Evolutionary conservation across 345 rosid genomes (phyloP).

Genomic region (Heritiera littoralis): DNA sequence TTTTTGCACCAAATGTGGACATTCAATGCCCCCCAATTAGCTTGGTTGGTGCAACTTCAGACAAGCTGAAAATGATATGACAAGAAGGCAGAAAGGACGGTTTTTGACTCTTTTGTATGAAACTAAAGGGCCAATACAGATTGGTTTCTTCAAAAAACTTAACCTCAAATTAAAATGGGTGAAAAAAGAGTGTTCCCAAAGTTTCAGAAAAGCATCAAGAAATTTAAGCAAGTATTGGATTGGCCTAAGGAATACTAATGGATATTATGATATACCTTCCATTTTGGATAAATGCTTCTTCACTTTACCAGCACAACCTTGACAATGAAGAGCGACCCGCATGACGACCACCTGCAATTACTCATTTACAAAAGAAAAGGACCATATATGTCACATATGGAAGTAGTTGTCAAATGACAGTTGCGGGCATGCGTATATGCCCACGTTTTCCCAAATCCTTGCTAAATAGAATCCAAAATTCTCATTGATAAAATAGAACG

Average conservation of each 20-base stretch:
- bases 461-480: not conserved
- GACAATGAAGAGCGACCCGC: constrained; percentile 70
- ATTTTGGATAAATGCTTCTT: constrained; percentile 68
- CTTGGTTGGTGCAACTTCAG: not conserved
- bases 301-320: constrained; percentile 74
- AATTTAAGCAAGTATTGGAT: not conserved
- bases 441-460: not conserved
- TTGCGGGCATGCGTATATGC: not conserved
- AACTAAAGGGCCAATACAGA: not conserved
- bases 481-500: not conserved
- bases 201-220: not conserved
- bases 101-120: not conserved
- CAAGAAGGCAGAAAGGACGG: not conserved
- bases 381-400: not conserved
- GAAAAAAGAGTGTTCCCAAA: not conserved
- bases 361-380: not conserved
- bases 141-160: not conserved
- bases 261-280: constrained; percentile 50
- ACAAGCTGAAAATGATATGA: constrained; percentile 15
- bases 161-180: not conserved
- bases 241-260: not conserved
- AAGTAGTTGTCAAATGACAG: not conserved
- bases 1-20: not conserved
- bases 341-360: constrained; percentile 58
- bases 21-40: constrained; percentile 15